phyloP scores from a whole-genome alignment of 306 rosid species.

The Myrica gale region DNA sequence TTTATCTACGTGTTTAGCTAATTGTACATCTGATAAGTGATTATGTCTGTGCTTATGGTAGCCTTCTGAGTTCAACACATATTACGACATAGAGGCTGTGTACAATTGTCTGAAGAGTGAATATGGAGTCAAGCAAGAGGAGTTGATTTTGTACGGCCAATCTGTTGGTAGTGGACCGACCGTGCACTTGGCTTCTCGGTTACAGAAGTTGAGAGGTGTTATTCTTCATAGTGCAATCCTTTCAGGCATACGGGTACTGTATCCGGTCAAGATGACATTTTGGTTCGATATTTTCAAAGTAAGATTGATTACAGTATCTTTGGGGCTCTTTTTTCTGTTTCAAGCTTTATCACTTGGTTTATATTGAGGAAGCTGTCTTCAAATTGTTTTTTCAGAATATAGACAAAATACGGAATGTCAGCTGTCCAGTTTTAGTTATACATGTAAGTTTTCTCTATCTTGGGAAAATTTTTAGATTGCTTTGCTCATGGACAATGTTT shows the following conservation, averaged over 20 bases:
- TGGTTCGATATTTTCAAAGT: slow-evolving; percentile 99
- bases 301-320: slow-evolving; percentile 30
- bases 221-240: slow-evolving; percentile 98
- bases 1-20: slow-evolving; percentile 19
- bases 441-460: slow-evolving; percentile 61
- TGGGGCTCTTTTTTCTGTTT: not conserved
- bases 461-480: not conserved
- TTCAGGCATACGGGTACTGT: slow-evolving; percentile 89
- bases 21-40: slow-evolving; percentile 22
- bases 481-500: slow-evolving; percentile 5
- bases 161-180: slow-evolving; percentile 99
- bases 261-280: slow-evolving; percentile 88
- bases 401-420: slow-evolving; percentile 87
- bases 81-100: slow-evolving; percentile 89
- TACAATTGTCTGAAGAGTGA: slow-evolving; percentile 79
- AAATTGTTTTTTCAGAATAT: slow-evolving; percentile 59
- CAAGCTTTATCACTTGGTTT: slow-evolving; percentile 11
- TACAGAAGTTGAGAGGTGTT: slow-evolving; percentile 80
- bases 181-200: slow-evolving; percentile 72
- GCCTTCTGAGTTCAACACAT: slow-evolving; percentile 97
- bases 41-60: slow-evolving; percentile 34
- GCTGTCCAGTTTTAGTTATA: slow-evolving; percentile 82
- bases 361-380: slow-evolving; percentile 34
- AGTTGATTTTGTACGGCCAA: slow-evolving; percentile 86
- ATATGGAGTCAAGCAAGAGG: slow-evolving; percentile 82